Percentiles rank a stretch among this genome's conserved stretches.
These are phyloP conservation scores for Cardamine occulta DNA, from an alignment of 345 rosid species.

Conservation along the genomic window DNA sequence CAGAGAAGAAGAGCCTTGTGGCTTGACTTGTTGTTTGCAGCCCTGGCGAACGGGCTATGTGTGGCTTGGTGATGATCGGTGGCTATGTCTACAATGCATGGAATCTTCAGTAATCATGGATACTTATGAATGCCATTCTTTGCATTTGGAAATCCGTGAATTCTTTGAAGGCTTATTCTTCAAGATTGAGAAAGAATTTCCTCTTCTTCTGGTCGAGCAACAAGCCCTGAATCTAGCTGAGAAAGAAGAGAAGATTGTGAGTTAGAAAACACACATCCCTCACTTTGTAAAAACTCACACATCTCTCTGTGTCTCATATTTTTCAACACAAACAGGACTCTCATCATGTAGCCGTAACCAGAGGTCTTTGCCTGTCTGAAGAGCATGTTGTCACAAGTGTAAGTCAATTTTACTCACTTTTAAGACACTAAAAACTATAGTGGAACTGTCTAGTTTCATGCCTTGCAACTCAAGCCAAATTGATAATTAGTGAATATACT, in stretches of 20 bases:
- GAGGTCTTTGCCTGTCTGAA: slow-evolving; percentile 91
- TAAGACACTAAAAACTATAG: too few species aligned
- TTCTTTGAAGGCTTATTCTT: slow-evolving; percentile 70
- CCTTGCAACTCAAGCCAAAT: too few species aligned
- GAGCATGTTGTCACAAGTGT: slow-evolving; percentile 77
- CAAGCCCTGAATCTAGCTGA: slow-evolving; percentile 84
- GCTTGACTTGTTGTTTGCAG: slow-evolving; percentile 39
- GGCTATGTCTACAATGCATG: slow-evolving; percentile 77
- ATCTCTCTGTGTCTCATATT: slow-evolving; percentile 1
- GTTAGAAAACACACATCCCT: slow-evolving; percentile 2
- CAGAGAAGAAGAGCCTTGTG: background rate
- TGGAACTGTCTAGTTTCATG: too few species aligned
- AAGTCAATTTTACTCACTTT: slow-evolving; percentile 23
- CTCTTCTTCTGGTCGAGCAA: slow-evolving; percentile 80
- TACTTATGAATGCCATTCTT: slow-evolving; percentile 63
- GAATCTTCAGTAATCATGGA: slow-evolving; percentile 68
- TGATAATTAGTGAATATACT: too few species aligned
- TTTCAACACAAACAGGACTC: slow-evolving; percentile 54
- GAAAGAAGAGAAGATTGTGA: slow-evolving; percentile 72
- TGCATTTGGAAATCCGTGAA: slow-evolving; percentile 78
- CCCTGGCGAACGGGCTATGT: slow-evolving; percentile 54
- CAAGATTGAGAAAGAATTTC: slow-evolving; percentile 72
- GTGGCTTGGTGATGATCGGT: slow-evolving; percentile 65
- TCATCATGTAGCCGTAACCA: slow-evolving; percentile 69
- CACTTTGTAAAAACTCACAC: background rate